Percentiles rank a stretch among this genome's conserved stretches.
Conservation (phyloP, 306 rosid species). For the Cicer pinnatifidum region DNA sequence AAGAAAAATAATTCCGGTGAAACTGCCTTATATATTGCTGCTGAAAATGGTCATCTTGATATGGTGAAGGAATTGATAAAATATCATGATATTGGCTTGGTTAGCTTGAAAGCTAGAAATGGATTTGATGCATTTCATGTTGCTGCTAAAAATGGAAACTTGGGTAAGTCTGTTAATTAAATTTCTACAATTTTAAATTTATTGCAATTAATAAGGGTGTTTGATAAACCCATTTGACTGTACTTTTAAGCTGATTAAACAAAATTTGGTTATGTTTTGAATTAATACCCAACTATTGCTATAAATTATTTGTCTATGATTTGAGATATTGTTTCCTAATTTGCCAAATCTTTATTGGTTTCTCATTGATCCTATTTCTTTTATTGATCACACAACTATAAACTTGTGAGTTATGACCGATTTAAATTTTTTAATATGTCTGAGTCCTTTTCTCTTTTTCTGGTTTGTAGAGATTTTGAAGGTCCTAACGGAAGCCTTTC, state of each 20-base stretch:
- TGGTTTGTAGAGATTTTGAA: constrained; percentile 65
- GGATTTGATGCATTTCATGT: constrained; percentile 77
- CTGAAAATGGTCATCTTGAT: constrained; percentile 62
- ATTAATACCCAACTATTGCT: constrained; percentile 14
- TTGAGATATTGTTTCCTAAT: constrained; percentile 4
- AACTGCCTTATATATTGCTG: constrained; percentile 69
- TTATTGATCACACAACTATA: constrained; percentile 2
- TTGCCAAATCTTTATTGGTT: constrained; percentile 27
- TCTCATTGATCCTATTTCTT: background rate
- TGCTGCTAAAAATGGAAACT: constrained; percentile 78
- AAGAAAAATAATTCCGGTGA: constrained; percentile 67
- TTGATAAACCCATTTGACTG: constrained; percentile 14
- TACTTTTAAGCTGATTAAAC: constrained; percentile 8
- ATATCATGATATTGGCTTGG: constrained; percentile 58
- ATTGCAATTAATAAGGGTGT: background rate
- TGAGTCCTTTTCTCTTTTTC: constrained; percentile 33
- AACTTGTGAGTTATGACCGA: constrained; percentile 21
- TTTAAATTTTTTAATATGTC: constrained; percentile 31
- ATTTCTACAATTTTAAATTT: background rate
- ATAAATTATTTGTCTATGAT: constrained; percentile 1
- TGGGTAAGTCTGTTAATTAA: constrained; percentile 54
- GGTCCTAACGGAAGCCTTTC: constrained; percentile 66
- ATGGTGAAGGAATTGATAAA: constrained; percentile 61
- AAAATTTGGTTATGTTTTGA: constrained; percentile 24
- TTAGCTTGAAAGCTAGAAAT: constrained; percentile 66